Conservation (phyloP, 1,139 yeast genomes). For the Pneumocystis oryctolagi region DNA sequence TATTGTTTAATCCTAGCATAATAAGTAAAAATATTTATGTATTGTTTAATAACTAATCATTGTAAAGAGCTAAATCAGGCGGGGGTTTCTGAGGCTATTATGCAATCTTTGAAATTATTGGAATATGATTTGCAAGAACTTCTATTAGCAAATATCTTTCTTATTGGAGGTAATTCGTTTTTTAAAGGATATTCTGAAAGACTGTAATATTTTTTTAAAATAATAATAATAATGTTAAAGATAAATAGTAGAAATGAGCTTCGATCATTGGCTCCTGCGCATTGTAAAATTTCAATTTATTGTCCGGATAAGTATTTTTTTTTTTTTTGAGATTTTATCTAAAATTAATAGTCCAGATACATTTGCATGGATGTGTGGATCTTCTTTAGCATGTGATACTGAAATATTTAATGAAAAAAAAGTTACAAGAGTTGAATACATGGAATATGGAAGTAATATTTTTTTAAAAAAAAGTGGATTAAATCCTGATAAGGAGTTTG, state of each 20-base stretch:
- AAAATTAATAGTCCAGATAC: slow-evolving; percentile 23
- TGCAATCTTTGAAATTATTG: slow-evolving; percentile 52
- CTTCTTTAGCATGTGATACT: slow-evolving; percentile 34
- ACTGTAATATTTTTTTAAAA: slow-evolving; percentile 24
- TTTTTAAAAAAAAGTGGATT: background rate
- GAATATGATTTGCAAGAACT: slow-evolving; percentile 68
- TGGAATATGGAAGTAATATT: slow-evolving; percentile 49
- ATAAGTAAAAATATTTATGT: slow-evolving; percentile 23
- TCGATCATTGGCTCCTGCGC: slow-evolving; percentile 24
- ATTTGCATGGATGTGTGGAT: slow-evolving; percentile 46
- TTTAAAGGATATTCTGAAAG: slow-evolving; percentile 54
- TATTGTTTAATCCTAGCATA: slow-evolving; percentile 73
- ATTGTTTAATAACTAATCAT: background rate
- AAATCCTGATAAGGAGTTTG: background rate
- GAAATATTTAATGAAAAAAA: slow-evolving; percentile 38
- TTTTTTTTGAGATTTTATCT: background rate
- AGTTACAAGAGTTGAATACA: slow-evolving; percentile 62
- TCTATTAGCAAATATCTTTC: slow-evolving; percentile 59
- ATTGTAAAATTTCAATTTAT: slow-evolving; percentile 33
- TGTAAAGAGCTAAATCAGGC: slow-evolving; percentile 47
- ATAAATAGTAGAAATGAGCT: slow-evolving; percentile 19
- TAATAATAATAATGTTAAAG: slow-evolving; percentile 1
- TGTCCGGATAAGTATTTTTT: slow-evolving; percentile 25
- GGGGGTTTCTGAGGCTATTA: slow-evolving; percentile 55
- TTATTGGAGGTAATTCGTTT: slow-evolving; percentile 72